A percentile compares a stretch with the other conserved stretches of the same genome.
phyloP scores from a whole-genome alignment of 139 green algal genomes.

The Tetradesmus obliquus region DNA sequence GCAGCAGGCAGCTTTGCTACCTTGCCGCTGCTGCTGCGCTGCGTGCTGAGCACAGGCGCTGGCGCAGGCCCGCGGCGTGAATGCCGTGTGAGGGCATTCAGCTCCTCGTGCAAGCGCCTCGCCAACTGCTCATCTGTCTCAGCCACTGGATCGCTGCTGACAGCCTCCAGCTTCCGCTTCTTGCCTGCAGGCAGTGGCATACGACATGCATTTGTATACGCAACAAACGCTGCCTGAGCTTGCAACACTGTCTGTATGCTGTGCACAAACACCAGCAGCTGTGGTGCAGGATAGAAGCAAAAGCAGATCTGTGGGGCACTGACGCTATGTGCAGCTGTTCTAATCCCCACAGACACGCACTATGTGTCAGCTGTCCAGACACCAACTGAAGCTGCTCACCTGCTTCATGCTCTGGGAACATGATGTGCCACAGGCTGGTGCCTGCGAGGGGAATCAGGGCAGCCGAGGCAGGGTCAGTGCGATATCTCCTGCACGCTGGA shows the following conservation, averaged over 20 bases:
- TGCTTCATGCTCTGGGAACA: constrained; percentile 21
- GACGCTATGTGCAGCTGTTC: neutral
- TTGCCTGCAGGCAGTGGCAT: constrained; percentile 1
- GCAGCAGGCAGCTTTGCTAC: neutral
- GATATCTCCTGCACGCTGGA: neutral
- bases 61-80: constrained; percentile 36
- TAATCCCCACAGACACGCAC: neutral
- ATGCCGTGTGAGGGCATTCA: constrained; percentile 57
- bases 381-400: neutral
- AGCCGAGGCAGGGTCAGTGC: neutral
- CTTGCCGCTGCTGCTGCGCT: neutral
- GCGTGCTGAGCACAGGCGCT: neutral
- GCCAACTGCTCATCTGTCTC: constrained; percentile 74
- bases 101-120: constrained; percentile 71
- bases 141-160: too few species aligned
- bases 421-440: constrained; percentile 18
- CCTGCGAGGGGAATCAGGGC: neutral
- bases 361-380: neutral
- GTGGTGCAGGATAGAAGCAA: neutral
- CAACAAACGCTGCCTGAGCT: neutral
- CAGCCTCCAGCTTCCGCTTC: constrained; percentile 30
- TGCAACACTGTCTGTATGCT: neutral
- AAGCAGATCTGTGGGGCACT: neutral
- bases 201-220: neutral
- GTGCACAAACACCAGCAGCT: neutral